Percentiles rank a stretch among this genome's conserved stretches.
Conservation (phyloP, 169 alveolate species). For the Plasmodium sp. region DNA sequence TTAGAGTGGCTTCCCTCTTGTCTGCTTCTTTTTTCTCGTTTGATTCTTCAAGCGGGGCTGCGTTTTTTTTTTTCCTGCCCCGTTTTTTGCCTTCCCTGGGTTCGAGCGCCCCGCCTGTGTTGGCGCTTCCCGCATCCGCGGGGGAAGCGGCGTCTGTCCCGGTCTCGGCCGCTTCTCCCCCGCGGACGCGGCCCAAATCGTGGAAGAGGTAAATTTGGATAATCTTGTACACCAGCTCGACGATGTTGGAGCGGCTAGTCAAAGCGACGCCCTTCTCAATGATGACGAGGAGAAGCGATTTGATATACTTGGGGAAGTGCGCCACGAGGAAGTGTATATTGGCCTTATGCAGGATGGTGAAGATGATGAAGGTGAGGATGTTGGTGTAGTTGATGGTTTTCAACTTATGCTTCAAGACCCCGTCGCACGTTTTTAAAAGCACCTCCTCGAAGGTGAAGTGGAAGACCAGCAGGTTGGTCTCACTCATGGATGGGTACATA, state of each 20-base stretch:
- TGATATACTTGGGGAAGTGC: constrained; percentile 77
- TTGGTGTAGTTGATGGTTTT: constrained; percentile 74
- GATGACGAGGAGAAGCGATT: constrained; percentile 78
- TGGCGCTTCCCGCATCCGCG: neutral
- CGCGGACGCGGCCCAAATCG: constrained; percentile 1
- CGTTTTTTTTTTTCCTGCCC: constrained; percentile 39
- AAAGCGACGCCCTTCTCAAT: constrained; percentile 77
- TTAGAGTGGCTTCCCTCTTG: neutral
- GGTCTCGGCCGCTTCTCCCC: neutral
- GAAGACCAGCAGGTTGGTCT: constrained; percentile 70
- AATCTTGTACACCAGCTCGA: constrained; percentile 21
- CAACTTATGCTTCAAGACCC: constrained; percentile 75
- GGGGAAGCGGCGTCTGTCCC: neutral
- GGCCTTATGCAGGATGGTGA: constrained; percentile 78
- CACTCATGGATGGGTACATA: constrained; percentile 80
- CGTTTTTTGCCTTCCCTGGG: constrained; percentile 43
- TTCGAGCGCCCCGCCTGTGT: neutral
- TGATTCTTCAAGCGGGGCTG: neutral
- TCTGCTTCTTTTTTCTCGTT: constrained; percentile 11
- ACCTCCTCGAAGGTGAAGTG: constrained; percentile 82
- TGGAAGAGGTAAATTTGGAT: constrained; percentile 62
- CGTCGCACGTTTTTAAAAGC: constrained; percentile 76
- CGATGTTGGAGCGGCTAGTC: constrained; percentile 48
- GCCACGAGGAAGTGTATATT: constrained; percentile 72
- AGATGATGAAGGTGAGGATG: constrained; percentile 76